Evolutionary conservation across 1,284 basidiomycete genomes (phyloP).

Genomic region (Apiotrichum montevideense): DNA sequence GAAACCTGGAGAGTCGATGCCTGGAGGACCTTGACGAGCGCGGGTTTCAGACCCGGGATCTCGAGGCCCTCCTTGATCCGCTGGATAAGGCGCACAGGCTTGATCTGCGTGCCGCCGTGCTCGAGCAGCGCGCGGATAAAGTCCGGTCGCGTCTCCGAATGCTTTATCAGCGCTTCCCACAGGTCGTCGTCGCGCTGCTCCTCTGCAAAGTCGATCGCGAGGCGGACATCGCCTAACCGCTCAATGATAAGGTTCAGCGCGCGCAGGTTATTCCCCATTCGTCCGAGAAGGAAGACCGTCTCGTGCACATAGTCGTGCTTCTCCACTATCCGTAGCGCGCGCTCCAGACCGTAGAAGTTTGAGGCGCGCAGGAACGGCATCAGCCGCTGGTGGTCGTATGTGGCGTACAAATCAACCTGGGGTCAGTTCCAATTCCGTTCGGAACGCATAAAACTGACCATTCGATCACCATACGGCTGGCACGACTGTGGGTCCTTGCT

Average conservation of each 20-base stretch:
- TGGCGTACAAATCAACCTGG: slow-evolving; percentile 83
- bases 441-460: slow-evolving; percentile 50
- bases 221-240: slow-evolving; percentile 81
- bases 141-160: slow-evolving; percentile 91
- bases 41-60: slow-evolving; percentile 88
- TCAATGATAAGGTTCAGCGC: slow-evolving; percentile 94
- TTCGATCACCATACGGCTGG: slow-evolving; percentile 73
- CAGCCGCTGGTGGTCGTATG: slow-evolving; percentile 69
- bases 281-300: slow-evolving; percentile 95
- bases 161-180: slow-evolving; percentile 92
- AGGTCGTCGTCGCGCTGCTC: slow-evolving; percentile 96
- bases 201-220: slow-evolving; percentile 96
- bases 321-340: slow-evolving; percentile 68
- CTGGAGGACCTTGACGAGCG: slow-evolving; percentile 92
- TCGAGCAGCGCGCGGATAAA: slow-evolving; percentile 93
- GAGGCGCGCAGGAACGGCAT: slow-evolving; percentile 89
- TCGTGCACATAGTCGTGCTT: slow-evolving; percentile 82
- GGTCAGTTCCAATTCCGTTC: neutral
- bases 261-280: slow-evolving; percentile 95
- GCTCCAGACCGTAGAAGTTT: slow-evolving; percentile 92
- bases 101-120: slow-evolving; percentile 93
- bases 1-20: slow-evolving; percentile 87
- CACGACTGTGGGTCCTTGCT: slow-evolving; percentile 78
- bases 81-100: slow-evolving; percentile 87
- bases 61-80: slow-evolving; percentile 93